A percentile compares a stretch with the other conserved stretches of the same genome.
These are phyloP conservation scores for Ophiostoma triangulosporum DNA, from an alignment of 2,329 filamentous ascomycete genomes.

Conservation along the genomic window DNA sequence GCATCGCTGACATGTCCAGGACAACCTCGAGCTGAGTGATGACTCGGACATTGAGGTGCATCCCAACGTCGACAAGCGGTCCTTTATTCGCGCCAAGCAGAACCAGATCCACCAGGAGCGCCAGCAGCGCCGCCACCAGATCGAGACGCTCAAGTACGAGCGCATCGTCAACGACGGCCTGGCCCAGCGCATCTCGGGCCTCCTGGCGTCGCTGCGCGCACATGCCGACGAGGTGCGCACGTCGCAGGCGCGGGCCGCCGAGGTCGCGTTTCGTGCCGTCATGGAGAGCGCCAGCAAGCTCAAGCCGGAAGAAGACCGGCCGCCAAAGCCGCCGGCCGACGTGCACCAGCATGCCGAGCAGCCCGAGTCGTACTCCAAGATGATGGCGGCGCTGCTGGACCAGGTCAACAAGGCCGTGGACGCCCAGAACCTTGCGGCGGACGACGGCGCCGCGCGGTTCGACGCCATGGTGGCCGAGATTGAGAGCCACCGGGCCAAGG, in stretches of 20 bases:
- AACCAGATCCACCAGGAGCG: constrained; percentile 91
- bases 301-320: constrained; percentile 59
- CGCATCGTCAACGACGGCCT: constrained; percentile 86
- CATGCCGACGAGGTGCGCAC: constrained; percentile 56
- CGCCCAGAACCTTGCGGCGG: constrained; percentile 45
- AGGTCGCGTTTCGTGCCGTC: constrained; percentile 78
- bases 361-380: constrained; percentile 80
- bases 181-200: constrained; percentile 64
- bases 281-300: constrained; percentile 61
- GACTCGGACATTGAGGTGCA: constrained; percentile 98
- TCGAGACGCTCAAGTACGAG: constrained; percentile 85
- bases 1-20: constrained; percentile 30
- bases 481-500: constrained; percentile 60
- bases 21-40: constrained; percentile 90
- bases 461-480: constrained; percentile 68
- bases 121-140: constrained; percentile 71
- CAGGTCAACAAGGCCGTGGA: constrained; percentile 79
- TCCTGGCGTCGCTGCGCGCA: constrained; percentile 61
- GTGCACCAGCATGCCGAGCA: constrained; percentile 62
- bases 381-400: constrained; percentile 95
- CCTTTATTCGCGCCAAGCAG: constrained; percentile 97
- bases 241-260: constrained; percentile 31
- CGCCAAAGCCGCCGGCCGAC: constrained; percentile 61
- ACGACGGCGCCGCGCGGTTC: constrained; percentile 42
- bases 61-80: constrained; percentile 95